phyloP scores from a whole-genome alignment of 2,329 filamentous ascomycete genomes.

The Diaporthe sp. region DNA sequence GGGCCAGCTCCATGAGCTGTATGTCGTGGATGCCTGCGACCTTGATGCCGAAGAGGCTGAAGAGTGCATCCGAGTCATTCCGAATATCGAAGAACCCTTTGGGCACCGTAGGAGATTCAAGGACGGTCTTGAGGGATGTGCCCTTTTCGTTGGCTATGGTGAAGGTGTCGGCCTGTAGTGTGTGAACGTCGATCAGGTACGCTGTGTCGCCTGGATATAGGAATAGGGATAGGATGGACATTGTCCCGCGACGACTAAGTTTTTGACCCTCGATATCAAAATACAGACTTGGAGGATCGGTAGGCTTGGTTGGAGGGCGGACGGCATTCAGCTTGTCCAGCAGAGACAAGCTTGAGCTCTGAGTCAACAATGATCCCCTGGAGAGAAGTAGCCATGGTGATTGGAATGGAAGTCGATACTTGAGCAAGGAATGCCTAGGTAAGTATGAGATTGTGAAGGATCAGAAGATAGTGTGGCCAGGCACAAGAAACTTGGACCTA shows the following conservation, averaged over 20 bases:
- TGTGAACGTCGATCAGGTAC: conserved; percentile 61
- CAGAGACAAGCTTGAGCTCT: background rate
- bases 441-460: background rate
- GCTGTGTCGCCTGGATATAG: conserved; percentile 41
- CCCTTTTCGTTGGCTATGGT: conserved; percentile 43
- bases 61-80: conserved; percentile 70
- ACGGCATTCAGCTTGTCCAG: background rate
- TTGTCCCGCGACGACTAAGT: conserved; percentile 38
- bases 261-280: background rate
- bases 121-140: conserved; percentile 53
- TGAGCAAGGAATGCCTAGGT: background rate
- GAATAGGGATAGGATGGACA: conserved; percentile 40
- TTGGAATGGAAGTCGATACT: background rate
- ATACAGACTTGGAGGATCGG: background rate
- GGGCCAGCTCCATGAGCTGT: conserved; percentile 68
- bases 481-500: background rate
- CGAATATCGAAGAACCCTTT: conserved; percentile 73
- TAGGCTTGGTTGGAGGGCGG: background rate
- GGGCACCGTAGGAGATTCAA: conserved; percentile 57
- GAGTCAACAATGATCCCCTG: background rate
- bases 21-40: conserved; percentile 64
- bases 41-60: conserved; percentile 56
- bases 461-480: background rate
- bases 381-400: background rate
- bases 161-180: conserved; percentile 46